A percentile compares a stretch with the other conserved stretches of the same genome.
Evolutionary conservation across 2,329 filamentous ascomycete genomes (phyloP).

Genomic region (Xylariaceae sp.): DNA sequence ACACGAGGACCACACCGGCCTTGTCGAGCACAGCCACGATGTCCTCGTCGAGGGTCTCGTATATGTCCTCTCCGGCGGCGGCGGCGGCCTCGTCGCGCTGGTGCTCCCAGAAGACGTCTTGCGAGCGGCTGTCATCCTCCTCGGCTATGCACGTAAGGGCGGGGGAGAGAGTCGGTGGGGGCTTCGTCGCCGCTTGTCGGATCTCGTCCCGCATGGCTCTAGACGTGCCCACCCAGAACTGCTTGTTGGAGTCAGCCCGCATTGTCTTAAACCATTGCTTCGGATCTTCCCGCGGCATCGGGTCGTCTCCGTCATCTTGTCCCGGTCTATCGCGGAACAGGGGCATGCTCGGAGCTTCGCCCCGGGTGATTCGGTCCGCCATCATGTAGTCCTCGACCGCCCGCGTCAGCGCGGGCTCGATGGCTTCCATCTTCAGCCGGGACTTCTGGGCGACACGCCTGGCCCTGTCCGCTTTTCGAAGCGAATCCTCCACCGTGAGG

Average conservation of each 20-base stretch:
- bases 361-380: conserved; percentile 3
- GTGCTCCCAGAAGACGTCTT: conserved; percentile 7
- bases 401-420: conserved; percentile 5
- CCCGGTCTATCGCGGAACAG: no score
- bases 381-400: conserved; percentile 5
- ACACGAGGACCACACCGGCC: conserved; percentile 2
- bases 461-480: conserved; percentile 2
- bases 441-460: conserved; percentile 1
- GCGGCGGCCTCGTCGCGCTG: conserved; percentile 5
- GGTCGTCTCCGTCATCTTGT: not conserved
- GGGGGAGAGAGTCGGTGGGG: no score
- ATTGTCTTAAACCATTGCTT: conserved; percentile 4
- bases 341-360: conserved; percentile 4
- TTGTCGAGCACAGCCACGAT: conserved; percentile 6
- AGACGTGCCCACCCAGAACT: conserved; percentile 5
- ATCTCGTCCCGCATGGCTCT: conserved; percentile 1
- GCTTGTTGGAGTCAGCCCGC: conserved; percentile 1
- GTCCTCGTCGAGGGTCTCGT: conserved; percentile 2
- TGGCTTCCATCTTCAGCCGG: conserved; percentile 2
- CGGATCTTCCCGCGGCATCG: not conserved
- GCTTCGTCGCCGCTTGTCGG: not conserved
- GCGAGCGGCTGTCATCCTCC: conserved; percentile 5
- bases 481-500: no score
- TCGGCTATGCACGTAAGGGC: no score
- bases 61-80: conserved; percentile 2